Evolutionary conservation across 805 yeast genomes (phyloP).

Genomic region (Candida multigemmis): DNA sequence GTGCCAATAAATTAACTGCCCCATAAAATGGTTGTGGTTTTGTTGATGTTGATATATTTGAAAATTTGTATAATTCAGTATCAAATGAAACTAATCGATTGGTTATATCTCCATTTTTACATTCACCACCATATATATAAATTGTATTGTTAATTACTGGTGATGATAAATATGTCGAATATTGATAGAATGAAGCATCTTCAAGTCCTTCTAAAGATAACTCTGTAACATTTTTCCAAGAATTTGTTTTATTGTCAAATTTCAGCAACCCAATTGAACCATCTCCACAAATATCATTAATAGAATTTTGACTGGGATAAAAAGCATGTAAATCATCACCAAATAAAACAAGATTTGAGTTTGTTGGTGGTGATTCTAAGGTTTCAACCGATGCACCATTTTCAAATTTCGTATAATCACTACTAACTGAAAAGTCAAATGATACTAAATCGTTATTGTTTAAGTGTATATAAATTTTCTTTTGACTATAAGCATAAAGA

Average conservation of each 20-base stretch:
- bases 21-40: constrained; percentile 51
- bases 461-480: constrained; percentile 24
- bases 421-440: constrained; percentile 25
- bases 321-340: constrained; percentile 21
- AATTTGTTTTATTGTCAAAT: constrained; percentile 1
- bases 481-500: constrained; percentile 23
- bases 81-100: constrained; percentile 38
- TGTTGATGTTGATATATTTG: constrained; percentile 38
- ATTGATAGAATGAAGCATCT: constrained; percentile 21
- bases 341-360: constrained; percentile 20
- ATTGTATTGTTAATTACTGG: constrained; percentile 24
- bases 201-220: constrained; percentile 12
- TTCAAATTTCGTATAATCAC: constrained; percentile 8
- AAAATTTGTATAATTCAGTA: constrained; percentile 17
- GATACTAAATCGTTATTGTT: constrained; percentile 26
- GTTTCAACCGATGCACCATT: constrained; percentile 12
- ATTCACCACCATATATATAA: constrained; percentile 48
- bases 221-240: constrained; percentile 4
- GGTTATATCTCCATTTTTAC: constrained; percentile 16
- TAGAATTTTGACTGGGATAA: constrained; percentile 3
- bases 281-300: constrained; percentile 4
- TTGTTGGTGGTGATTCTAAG: constrained; percentile 22
- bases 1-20: constrained; percentile 35
- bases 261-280: constrained; percentile 3
- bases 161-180: constrained; percentile 35